These are phyloP conservation scores for Tetramitus jugosus DNA, from an alignment of 208 protist species.

Conservation along the genomic window DNA sequence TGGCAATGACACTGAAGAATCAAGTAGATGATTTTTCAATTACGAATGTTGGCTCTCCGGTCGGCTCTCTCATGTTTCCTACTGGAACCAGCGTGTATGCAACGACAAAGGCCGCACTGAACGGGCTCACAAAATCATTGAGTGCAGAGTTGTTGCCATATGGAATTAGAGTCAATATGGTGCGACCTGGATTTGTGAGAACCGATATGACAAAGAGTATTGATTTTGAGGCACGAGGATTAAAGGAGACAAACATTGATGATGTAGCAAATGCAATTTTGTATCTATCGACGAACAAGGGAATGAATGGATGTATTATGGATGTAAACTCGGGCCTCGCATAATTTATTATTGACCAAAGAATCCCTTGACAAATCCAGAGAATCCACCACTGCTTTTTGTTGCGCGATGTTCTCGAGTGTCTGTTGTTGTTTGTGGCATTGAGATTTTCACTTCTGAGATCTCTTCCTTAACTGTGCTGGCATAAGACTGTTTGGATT, in stretches of 20 bases:
- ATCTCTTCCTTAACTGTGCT: no score
- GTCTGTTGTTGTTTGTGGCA: no score
- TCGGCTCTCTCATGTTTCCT: conserved; percentile 63
- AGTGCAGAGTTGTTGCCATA: conserved; percentile 63
- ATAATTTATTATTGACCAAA: no score
- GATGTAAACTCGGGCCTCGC: no score
- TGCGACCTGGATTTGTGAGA: conserved; percentile 71
- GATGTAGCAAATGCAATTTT: not conserved
- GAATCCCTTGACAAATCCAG: no score
- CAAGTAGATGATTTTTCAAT: conserved; percentile 37
- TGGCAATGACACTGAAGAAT: not conserved
- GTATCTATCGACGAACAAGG: no score
- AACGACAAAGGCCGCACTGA: conserved; percentile 73
- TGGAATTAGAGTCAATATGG: conserved; percentile 75
- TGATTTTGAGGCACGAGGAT: not conserved
- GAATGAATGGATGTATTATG: no score
- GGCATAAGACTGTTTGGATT: no score
- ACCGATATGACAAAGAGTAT: conserved; percentile 64
- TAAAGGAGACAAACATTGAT: not conserved
- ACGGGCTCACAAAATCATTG: conserved; percentile 63
- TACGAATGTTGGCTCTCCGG: conserved; percentile 68
- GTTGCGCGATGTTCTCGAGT: no score
- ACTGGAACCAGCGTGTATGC: conserved; percentile 73
- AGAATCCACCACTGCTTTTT: no score
- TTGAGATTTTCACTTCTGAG: no score